phyloP scores from a whole-genome alignment of 345 rosid genomes.

The Moricandia arvensis region DNA sequence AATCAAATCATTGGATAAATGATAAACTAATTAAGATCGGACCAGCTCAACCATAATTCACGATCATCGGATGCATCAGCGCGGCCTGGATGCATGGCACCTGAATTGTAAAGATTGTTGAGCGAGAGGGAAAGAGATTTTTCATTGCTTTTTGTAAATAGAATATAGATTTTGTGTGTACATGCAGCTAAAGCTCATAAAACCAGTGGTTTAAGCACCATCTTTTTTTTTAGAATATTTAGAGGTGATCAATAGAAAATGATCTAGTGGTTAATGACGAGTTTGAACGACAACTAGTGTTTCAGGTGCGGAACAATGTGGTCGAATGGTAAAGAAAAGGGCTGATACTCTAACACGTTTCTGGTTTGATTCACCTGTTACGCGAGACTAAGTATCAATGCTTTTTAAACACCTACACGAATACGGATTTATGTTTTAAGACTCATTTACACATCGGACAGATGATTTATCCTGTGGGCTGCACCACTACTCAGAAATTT shows the following conservation, averaged over 20 bases:
- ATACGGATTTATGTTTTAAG: too few species aligned
- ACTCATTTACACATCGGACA: too few species aligned
- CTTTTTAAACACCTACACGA: too few species aligned
- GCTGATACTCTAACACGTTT: too few species aligned
- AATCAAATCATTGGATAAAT: too few species aligned
- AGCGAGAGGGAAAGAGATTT: background rate
- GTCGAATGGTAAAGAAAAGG: too few species aligned
- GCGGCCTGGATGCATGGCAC: background rate
- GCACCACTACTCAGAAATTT: too few species aligned
- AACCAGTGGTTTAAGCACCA: background rate
- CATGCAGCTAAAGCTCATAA: background rate
- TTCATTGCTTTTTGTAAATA: background rate
- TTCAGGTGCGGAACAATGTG: too few species aligned
- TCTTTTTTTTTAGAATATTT: too few species aligned
- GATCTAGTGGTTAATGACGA: background rate
- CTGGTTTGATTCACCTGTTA: too few species aligned
- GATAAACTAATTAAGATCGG: background rate
- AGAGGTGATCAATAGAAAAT: background rate
- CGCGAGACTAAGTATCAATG: too few species aligned
- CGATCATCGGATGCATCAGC: background rate
- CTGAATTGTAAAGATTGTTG: background rate
- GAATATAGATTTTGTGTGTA: background rate
- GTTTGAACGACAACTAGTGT: background rate
- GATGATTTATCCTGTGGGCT: too few species aligned
- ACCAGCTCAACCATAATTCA: background rate